phyloP scores from a whole-genome alignment of 768 basidiomycete genomes.

The Ramaria rubella region DNA sequence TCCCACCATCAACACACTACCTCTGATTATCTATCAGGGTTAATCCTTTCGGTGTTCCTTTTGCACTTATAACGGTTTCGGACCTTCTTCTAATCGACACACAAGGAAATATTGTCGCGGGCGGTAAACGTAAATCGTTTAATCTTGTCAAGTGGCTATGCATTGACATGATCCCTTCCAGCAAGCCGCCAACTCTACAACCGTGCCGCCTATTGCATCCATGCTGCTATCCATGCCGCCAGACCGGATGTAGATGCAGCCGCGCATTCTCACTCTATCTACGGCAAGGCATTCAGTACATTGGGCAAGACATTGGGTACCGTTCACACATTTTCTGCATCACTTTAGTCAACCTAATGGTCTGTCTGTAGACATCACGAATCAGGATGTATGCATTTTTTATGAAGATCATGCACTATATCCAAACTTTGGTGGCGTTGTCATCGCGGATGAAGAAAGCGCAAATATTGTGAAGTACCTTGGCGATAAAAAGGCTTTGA shows the following conservation, averaged over 20 bases:
- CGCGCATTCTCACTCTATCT: conserved; percentile 21
- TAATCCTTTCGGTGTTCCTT: conserved; percentile 10
- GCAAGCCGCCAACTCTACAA: conserved; percentile 15
- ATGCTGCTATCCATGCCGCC: conserved; percentile 22
- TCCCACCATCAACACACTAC: background rate
- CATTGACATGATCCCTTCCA: background rate
- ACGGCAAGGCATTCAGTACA: conserved; percentile 22
- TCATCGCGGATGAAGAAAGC: conserved; percentile 30
- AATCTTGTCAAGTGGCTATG: background rate
- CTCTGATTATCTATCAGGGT: background rate
- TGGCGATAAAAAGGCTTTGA: conserved; percentile 11
- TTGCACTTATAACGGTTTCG: conserved; percentile 6
- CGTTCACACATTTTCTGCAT: background rate
- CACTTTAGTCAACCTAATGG: background rate
- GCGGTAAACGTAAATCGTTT: background rate
- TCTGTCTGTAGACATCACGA: conserved; percentile 2
- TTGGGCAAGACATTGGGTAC: conserved; percentile 14
- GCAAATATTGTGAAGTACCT: conserved; percentile 18
- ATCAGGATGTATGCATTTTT: conserved; percentile 11
- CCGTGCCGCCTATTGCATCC: conserved; percentile 23
- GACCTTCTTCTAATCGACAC: conserved; percentile 9
- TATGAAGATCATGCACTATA: conserved; percentile 12
- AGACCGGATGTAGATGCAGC: conserved; percentile 22
- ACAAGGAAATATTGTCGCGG: conserved; percentile 3
- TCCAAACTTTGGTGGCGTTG: conserved; percentile 15